Evolutionary conservation across 2,329 filamentous ascomycete species (phyloP).

Genomic region (Penicillium olsonii): DNA sequence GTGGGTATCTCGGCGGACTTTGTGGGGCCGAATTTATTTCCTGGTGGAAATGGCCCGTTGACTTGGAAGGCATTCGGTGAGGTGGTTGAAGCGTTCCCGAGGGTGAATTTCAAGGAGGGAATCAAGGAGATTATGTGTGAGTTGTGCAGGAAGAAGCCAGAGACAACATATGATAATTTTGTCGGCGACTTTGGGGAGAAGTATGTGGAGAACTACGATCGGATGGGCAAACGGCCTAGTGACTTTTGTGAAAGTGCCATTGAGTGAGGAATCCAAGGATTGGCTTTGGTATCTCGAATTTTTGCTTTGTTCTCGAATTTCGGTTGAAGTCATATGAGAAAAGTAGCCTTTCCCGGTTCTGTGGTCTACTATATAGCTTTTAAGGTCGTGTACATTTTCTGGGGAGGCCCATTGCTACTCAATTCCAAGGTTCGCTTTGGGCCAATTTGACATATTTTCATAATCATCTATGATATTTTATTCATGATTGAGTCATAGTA

Average conservation of each 20-base stretch:
- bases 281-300: no score
- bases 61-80: neutral
- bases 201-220: neutral
- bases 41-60: neutral
- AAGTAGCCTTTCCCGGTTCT: no score
- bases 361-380: no score
- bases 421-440: no score
- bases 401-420: no score
- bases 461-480: neutral
- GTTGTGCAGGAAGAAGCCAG: conserved; percentile 45
- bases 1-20: conserved; percentile 45
- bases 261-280: no score
- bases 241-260: neutral
- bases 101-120: conserved; percentile 33
- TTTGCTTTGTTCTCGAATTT: no score
- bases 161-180: conserved; percentile 41
- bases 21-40: conserved; percentile 29
- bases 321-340: no score
- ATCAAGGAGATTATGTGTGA: conserved; percentile 43
- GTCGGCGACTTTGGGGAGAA: conserved; percentile 26
- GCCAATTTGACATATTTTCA: neutral
- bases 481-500: neutral
- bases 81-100: conserved; percentile 39
- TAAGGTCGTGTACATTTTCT: no score
- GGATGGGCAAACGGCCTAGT: neutral